A percentile compares a stretch with the other conserved stretches of the same genome.
phyloP scores from a whole-genome alignment of 225 moss, liverwort and hornwort genomes.

The Sphagnum contortum region DNA sequence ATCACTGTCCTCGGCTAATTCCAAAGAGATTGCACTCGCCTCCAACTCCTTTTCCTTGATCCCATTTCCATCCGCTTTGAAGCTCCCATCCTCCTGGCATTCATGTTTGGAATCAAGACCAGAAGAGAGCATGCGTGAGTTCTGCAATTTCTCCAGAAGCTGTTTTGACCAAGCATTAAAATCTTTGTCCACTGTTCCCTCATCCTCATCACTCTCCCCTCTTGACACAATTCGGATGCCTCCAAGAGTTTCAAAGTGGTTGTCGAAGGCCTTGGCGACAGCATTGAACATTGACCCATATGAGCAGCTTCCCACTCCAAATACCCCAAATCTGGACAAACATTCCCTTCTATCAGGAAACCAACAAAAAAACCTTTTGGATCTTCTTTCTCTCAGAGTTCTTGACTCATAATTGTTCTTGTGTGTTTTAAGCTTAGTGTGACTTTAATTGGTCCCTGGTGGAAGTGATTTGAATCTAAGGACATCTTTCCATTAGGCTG shows the following conservation, averaged over 20 bases:
- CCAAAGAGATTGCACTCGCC: conserved; percentile 5
- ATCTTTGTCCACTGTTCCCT: conserved; percentile 43
- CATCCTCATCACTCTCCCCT: conserved; percentile 73
- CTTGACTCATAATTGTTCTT: too few species aligned
- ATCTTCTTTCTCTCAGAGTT: too few species aligned
- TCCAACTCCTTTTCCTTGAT: conserved; percentile 9
- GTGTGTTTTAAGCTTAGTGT: too few species aligned
- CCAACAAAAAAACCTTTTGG: too few species aligned
- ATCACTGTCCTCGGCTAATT: conserved; percentile 22
- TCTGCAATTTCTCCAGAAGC: conserved; percentile 36
- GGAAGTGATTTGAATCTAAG: too few species aligned
- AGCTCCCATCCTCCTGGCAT: conserved; percentile 2
- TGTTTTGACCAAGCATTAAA: conserved; percentile 58
- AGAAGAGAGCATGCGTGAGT: conserved; percentile 9
- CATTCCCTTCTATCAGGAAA: too few species aligned
- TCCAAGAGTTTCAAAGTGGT: conserved; percentile 64
- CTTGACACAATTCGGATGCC: conserved; percentile 47
- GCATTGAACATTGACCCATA: conserved; percentile 77
- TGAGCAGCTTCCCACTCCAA: conserved; percentile 80
- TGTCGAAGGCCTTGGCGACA: conserved; percentile 66
- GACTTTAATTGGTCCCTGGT: too few species aligned
- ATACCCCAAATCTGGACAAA: conserved; percentile 53
- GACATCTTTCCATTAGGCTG: too few species aligned
- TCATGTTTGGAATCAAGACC: background rate
- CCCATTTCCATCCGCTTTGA: conserved; percentile 9